A percentile compares a stretch with the other conserved stretches of the same genome.
These are phyloP conservation scores for Oxyria digyna DNA, from an alignment of 148 eudicot species.

Conservation along the genomic window DNA sequence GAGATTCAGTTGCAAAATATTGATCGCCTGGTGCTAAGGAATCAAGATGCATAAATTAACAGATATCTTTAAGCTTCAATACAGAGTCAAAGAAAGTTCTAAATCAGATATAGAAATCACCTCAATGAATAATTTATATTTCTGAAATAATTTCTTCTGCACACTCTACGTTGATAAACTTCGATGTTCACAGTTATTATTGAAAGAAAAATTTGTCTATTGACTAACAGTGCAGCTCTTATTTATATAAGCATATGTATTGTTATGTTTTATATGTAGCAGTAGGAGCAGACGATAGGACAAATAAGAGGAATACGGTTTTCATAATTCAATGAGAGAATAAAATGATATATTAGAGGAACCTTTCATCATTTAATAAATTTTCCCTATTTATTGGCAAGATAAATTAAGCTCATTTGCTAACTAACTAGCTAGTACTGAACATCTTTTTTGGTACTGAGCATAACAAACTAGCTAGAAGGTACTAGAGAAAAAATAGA, in stretches of 20 bases:
- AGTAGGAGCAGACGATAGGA: background rate
- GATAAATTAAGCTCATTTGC: background rate
- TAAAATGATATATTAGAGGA: background rate
- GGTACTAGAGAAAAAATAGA: background rate
- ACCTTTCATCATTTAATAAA: background rate
- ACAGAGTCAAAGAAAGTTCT: background rate
- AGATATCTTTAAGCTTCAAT: background rate
- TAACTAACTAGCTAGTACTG: background rate
- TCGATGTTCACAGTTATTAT: background rate
- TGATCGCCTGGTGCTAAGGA: background rate
- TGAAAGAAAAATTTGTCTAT: background rate
- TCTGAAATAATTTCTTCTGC: background rate
- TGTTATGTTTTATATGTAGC: background rate
- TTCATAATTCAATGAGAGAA: background rate
- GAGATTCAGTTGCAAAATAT: background rate
- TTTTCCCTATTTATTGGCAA: background rate
- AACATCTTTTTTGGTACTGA: too few relatives aligned
- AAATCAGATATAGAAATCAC: background rate
- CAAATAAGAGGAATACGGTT: background rate
- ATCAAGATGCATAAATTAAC: background rate
- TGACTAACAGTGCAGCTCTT: background rate
- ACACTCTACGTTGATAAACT: background rate
- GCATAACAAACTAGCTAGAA: background rate
- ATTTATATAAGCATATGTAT: background rate
- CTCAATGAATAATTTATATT: background rate